These are phyloP conservation scores for Tubosaeta sp. DNA, from an alignment of 768 basidiomycete species.

Conservation along the genomic window DNA sequence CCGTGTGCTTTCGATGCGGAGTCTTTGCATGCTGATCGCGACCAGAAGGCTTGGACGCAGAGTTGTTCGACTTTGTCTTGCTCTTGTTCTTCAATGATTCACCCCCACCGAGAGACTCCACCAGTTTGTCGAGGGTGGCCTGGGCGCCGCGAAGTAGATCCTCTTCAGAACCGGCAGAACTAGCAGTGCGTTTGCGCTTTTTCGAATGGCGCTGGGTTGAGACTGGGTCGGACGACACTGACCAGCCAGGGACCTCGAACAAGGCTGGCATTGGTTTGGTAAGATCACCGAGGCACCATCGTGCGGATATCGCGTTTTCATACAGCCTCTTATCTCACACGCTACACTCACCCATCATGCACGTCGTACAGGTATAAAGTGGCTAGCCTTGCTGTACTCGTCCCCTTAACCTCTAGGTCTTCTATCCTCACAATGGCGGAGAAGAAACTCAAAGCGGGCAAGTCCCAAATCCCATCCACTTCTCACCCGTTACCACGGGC, in stretches of 20 bases:
- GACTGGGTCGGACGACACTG: constrained; percentile 43
- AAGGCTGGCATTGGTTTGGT: constrained; percentile 31
- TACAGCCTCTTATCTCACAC: constrained; percentile 9
- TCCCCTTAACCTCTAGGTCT: neutral
- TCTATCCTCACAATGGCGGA: neutral
- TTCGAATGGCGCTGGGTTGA: constrained; percentile 33
- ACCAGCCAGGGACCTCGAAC: constrained; percentile 72
- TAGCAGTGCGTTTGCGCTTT: constrained; percentile 50
- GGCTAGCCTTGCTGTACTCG: neutral
- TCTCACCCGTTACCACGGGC: constrained; percentile 4
- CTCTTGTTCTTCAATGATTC: constrained; percentile 20
- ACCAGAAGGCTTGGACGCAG: constrained; percentile 3
- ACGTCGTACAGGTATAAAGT: constrained; percentile 18
- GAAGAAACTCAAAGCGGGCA: constrained; percentile 14
- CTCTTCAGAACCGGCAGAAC: constrained; percentile 35
- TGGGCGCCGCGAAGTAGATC: constrained; percentile 37
- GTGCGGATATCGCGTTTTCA: constrained; percentile 19
- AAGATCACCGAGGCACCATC: neutral
- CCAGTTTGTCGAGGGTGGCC: constrained; percentile 58
- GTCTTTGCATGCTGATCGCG: constrained; percentile 4
- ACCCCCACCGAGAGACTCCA: constrained; percentile 41
- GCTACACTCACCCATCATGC: constrained; percentile 13
- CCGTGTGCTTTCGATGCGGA: constrained; percentile 1
- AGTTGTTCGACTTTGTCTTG: constrained; percentile 3
- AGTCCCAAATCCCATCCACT: constrained; percentile 3